phyloP scores from a whole-genome alignment of 257 asterid species.

The Solanum chilense region DNA sequence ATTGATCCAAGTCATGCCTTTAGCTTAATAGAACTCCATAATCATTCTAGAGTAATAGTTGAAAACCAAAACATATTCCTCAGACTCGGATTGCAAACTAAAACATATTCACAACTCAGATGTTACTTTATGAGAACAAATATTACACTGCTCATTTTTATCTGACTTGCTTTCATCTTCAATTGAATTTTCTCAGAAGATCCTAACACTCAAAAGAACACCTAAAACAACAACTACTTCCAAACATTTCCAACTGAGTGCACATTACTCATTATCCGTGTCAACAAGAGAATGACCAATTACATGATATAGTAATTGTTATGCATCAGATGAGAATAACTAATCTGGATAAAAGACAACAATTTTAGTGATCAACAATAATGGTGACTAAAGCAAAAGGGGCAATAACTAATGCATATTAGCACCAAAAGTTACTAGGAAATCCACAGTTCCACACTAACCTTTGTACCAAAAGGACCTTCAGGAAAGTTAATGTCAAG shows the following conservation, averaged over 20 bases:
- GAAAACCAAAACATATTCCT: not conserved
- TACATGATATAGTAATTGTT: not conserved
- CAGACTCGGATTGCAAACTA: not conserved
- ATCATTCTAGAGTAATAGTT: not conserved
- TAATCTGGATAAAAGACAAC: not conserved
- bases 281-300: not conserved
- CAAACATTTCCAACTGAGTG: not conserved
- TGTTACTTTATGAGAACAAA: not conserved
- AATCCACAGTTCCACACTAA: slow-evolving; percentile 17
- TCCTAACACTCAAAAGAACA: slow-evolving; percentile 3
- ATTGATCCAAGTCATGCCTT: not conserved
- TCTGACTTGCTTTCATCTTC: not conserved
- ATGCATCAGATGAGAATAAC: not conserved
- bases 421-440: not conserved
- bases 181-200: not conserved
- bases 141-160: not conserved
- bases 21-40: not conserved
- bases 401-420: not conserved
- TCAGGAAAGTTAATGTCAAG: slow-evolving; percentile 50
- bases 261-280: not conserved
- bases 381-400: not conserved
- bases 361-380: not conserved
- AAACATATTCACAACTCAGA: not conserved
- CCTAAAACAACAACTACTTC: not conserved
- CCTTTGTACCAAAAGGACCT: slow-evolving; percentile 96